Percentiles rank a stretch among this genome's conserved stretches.
These are phyloP conservation scores for Moricandia arvensis DNA, from an alignment of 345 rosid species.

Conservation along the genomic window DNA sequence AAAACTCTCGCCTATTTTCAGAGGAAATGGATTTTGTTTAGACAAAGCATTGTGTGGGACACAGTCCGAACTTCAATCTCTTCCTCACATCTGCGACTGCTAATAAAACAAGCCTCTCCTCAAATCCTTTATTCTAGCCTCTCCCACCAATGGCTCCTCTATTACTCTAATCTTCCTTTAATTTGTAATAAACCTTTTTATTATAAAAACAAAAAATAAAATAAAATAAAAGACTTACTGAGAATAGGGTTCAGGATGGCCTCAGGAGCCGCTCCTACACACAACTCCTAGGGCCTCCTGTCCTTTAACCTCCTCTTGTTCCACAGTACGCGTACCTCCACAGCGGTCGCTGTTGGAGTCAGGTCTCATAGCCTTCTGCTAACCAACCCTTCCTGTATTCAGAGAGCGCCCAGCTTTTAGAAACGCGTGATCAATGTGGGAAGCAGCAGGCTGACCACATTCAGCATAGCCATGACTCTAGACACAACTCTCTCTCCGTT, in stretches of 20 bases:
- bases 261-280: constrained; percentile 45
- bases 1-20: constrained; percentile 10
- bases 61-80: constrained; percentile 37
- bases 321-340: constrained; percentile 35
- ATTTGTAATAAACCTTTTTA: constrained; percentile 21
- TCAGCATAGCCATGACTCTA: constrained; percentile 66
- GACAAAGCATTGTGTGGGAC: constrained; percentile 32
- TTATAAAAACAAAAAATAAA: neutral
- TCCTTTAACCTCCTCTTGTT: constrained; percentile 50
- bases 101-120: constrained; percentile 33
- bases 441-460: constrained; percentile 32
- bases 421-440: constrained; percentile 47
- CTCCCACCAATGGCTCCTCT: constrained; percentile 38
- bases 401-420: constrained; percentile 61
- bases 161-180: constrained; percentile 22
- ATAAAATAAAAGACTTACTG: constrained; percentile 29
- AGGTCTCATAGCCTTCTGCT: constrained; percentile 35
- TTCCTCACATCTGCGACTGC: constrained; percentile 36
- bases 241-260: constrained; percentile 59
- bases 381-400: constrained; percentile 45
- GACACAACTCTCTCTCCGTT: constrained; percentile 67
- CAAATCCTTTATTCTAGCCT: constrained; percentile 33
- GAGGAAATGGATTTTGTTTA: constrained; percentile 21
- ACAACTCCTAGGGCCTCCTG: constrained; percentile 63
- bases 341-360: constrained; percentile 39